Conservation (phyloP, 768 basidiomycete species). For the Phylloporus rhodoxanthus region DNA sequence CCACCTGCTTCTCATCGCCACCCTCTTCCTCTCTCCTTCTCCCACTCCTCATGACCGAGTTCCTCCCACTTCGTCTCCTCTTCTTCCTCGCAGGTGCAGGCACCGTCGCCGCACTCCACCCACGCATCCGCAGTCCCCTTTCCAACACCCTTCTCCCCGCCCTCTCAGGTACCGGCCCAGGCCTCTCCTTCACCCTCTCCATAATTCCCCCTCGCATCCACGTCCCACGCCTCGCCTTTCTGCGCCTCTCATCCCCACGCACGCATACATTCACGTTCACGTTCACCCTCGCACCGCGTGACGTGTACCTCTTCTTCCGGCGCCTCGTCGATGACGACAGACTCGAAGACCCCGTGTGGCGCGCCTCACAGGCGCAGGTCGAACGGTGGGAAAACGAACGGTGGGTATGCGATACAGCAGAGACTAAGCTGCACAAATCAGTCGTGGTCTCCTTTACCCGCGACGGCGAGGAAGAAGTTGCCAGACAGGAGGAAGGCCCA, state of each 20-base stretch:
- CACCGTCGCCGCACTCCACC: conserved; percentile 11
- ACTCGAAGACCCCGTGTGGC: conserved; percentile 61
- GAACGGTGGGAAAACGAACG: conserved; percentile 82
- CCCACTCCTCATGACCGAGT: conserved; percentile 34
- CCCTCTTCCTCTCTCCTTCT: conserved; percentile 44
- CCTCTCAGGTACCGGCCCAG: conserved; percentile 12
- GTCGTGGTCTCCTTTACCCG: conserved; percentile 1
- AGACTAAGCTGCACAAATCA: conserved; percentile 7
- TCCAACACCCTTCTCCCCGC: conserved; percentile 1
- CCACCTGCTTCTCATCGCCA: conserved; percentile 32
- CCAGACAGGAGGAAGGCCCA: background rate
- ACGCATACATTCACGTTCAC: conserved; percentile 12
- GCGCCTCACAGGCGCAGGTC: conserved; percentile 56
- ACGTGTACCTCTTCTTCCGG: conserved; percentile 29
- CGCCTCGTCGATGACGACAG: conserved; percentile 56
- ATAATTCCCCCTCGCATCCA: conserved; percentile 6
- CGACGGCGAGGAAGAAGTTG: conserved; percentile 8
- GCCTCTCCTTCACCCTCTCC: conserved; percentile 15
- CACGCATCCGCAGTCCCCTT: conserved; percentile 1
- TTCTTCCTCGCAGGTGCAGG: conserved; percentile 32
- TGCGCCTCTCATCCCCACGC: background rate
- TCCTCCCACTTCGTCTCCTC: conserved; percentile 44
- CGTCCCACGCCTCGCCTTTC: background rate
- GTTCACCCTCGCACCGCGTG: conserved; percentile 13
- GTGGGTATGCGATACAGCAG: conserved; percentile 30